Conservation (phyloP, 805 yeast genomes). For the Ogataea dorogensis region DNA sequence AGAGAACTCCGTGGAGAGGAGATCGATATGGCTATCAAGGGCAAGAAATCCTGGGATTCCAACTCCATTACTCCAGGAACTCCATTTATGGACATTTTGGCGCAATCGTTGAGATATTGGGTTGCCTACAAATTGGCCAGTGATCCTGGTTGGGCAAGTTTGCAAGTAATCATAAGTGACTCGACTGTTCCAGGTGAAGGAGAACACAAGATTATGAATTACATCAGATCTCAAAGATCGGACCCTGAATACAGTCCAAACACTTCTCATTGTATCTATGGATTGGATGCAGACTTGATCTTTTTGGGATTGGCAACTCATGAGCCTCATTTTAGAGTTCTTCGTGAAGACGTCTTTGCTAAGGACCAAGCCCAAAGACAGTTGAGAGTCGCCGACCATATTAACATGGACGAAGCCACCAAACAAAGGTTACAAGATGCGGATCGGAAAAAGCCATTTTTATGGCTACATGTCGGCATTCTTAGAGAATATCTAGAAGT, state of each 20-base stretch:
- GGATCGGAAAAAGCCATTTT: slow-evolving; percentile 72
- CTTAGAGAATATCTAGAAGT: slow-evolving; percentile 83
- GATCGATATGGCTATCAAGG: slow-evolving; percentile 72
- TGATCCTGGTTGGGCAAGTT: slow-evolving; percentile 91
- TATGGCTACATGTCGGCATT: slow-evolving; percentile 90
- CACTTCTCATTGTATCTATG: slow-evolving; percentile 94
- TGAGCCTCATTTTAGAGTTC: slow-evolving; percentile 92
- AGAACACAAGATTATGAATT: slow-evolving; percentile 97
- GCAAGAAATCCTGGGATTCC: slow-evolving; percentile 86
- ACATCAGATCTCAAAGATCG: slow-evolving; percentile 83
- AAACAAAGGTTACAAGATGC: slow-evolving; percentile 39
- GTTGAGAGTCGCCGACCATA: slow-evolving; percentile 46
- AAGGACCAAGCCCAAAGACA: slow-evolving; percentile 51
- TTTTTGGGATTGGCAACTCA: slow-evolving; percentile 95
- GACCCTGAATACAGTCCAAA: slow-evolving; percentile 89
- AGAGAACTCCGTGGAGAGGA: slow-evolving; percentile 65
- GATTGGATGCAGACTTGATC: slow-evolving; percentile 96
- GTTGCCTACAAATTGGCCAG: slow-evolving; percentile 80
- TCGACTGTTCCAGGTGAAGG: slow-evolving; percentile 99
- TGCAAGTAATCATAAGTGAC: slow-evolving; percentile 89
- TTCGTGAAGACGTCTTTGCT: slow-evolving; percentile 96
- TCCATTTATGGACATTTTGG: slow-evolving; percentile 91
- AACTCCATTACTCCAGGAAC: slow-evolving; percentile 99
- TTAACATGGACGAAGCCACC: slow-evolving; percentile 62
- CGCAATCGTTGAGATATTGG: slow-evolving; percentile 84